phyloP scores from a whole-genome alignment of 2,329 filamentous ascomycete species.

The Scytalidium lignicola region DNA sequence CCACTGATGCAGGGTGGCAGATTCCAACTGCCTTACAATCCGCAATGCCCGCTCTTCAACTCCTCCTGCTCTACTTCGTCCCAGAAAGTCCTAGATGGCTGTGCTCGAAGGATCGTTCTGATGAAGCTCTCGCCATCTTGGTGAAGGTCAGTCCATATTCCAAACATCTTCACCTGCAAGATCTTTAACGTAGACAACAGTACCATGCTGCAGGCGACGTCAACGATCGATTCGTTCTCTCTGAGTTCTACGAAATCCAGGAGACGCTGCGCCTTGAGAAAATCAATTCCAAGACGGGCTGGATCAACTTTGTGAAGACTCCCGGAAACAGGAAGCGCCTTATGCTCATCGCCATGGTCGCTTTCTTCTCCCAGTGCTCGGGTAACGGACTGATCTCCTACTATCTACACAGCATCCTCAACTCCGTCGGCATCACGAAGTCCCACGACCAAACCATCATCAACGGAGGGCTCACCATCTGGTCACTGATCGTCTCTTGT shows the following conservation, averaged over 20 bases:
- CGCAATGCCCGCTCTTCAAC: conserved; percentile 5
- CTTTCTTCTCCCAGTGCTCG: conserved; percentile 49
- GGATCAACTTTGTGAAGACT: conserved; percentile 38
- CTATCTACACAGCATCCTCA: conserved; percentile 15
- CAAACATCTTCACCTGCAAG: not conserved
- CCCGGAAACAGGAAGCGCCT: conserved; percentile 47
- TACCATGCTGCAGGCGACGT: conserved; percentile 30
- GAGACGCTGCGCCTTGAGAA: conserved; percentile 35
- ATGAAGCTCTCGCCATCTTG: conserved; percentile 26
- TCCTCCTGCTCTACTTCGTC: conserved; percentile 23
- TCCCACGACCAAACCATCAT: conserved; percentile 17
- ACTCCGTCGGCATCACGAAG: conserved; percentile 14
- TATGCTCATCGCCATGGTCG: conserved; percentile 41
- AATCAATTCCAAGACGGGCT: conserved; percentile 36
- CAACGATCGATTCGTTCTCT: conserved; percentile 28
- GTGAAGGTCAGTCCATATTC: conserved; percentile 12
- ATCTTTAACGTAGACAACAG: not conserved
- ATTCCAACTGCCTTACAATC: conserved; percentile 7
- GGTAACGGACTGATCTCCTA: conserved; percentile 42
- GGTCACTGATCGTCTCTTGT: conserved; percentile 18
- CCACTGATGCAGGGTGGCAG: conserved; percentile 5
- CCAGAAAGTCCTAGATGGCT: conserved; percentile 32
- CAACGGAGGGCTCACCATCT: conserved; percentile 19
- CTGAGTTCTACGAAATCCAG: conserved; percentile 35
- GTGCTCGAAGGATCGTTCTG: conserved; percentile 25